Conservation (phyloP, 495 filamentous ascomycete genomes). For the Penicillium malachiteum region DNA sequence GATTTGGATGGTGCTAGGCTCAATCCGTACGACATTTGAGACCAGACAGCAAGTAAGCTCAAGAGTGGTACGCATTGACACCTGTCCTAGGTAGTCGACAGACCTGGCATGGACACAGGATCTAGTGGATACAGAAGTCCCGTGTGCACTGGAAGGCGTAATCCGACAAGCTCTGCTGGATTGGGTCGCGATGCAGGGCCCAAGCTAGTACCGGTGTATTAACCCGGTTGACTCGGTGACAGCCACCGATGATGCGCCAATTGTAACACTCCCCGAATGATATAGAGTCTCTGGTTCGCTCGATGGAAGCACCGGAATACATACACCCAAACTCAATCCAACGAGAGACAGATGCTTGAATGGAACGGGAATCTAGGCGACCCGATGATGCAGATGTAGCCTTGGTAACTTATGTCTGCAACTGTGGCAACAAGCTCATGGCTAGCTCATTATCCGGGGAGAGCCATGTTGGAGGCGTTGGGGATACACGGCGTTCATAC, state of each 20-base stretch:
- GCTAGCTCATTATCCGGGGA: conserved; percentile 8
- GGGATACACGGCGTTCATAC: background rate
- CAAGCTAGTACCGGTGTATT: conserved; percentile 12
- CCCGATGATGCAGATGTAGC: conserved; percentile 12
- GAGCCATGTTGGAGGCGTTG: background rate
- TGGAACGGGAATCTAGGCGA: conserved; percentile 10
- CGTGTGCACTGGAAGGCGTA: conserved; percentile 3
- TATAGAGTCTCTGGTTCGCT: conserved; percentile 7
- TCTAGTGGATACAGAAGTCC: conserved; percentile 2
- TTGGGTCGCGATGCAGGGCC: conserved; percentile 10
- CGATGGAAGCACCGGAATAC: conserved; percentile 3
- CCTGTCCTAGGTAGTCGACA: background rate
- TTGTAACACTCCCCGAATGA: conserved; percentile 3
- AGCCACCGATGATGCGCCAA: conserved; percentile 13
- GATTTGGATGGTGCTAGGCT: conserved; percentile 9
- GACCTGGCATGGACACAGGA: background rate
- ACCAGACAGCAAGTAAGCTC: conserved; percentile 4
- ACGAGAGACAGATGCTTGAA: conserved; percentile 8
- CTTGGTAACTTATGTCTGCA: conserved; percentile 12
- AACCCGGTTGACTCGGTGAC: conserved; percentile 22
- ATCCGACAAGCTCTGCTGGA: conserved; percentile 11
- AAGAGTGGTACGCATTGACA: conserved; percentile 9
- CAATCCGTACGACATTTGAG: conserved; percentile 11
- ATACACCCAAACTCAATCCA: conserved; percentile 13
- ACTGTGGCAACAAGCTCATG: background rate